Evolutionary conservation across 768 basidiomycete genomes (phyloP).

Genomic region (Tricholoma flavovirens): DNA sequence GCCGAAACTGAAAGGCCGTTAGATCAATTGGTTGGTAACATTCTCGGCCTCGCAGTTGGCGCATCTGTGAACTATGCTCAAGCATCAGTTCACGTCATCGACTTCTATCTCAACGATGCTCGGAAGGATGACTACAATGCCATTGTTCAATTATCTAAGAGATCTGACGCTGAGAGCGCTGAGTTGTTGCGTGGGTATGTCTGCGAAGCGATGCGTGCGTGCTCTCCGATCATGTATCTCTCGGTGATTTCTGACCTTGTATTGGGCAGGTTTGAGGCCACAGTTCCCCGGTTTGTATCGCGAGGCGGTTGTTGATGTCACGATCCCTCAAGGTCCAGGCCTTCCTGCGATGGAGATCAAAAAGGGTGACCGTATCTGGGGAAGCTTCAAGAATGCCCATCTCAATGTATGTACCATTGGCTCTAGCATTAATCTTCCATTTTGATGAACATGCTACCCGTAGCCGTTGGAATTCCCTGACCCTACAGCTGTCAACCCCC

Average conservation of each 20-base stretch:
- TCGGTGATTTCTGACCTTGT: not conserved
- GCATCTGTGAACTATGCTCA: constrained; percentile 43
- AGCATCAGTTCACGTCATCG: constrained; percentile 40
- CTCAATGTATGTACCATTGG: constrained; percentile 25
- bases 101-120: constrained; percentile 46
- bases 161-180: constrained; percentile 26
- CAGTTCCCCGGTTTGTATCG: constrained; percentile 40
- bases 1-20: constrained; percentile 30
- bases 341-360: constrained; percentile 30
- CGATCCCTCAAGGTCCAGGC: constrained; percentile 30
- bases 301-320: constrained; percentile 24
- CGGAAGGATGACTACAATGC: constrained; percentile 33
- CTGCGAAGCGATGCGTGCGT: constrained; percentile 45
- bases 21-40: constrained; percentile 36
- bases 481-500: constrained; percentile 33
- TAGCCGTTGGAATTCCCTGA: constrained; percentile 41
- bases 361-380: constrained; percentile 35
- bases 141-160: constrained; percentile 30
- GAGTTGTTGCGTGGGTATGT: constrained; percentile 42
- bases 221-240: not conserved
- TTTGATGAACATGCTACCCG: not conserved
- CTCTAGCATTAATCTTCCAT: not conserved
- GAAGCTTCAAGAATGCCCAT: constrained; percentile 39
- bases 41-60: constrained; percentile 42
- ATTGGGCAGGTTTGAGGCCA: constrained; percentile 27